Evolutionary conservation across 1,139 yeast species (phyloP).

Genomic region (Petasospora fabianii): DNA sequence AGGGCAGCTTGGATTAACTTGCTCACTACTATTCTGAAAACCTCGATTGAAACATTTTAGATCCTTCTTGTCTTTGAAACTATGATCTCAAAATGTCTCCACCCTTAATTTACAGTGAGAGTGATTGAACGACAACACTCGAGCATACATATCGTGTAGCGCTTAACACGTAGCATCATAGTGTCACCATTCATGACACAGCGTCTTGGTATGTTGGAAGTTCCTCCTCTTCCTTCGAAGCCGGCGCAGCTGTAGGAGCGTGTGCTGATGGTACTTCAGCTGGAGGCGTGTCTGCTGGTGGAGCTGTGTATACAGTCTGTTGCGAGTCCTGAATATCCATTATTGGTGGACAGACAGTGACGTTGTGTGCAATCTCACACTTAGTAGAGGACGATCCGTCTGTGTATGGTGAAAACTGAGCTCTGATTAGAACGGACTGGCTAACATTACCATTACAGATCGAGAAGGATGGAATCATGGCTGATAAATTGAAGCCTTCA

Average conservation of each 20-base stretch:
- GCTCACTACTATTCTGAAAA: no score
- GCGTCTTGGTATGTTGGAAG: slow-evolving; percentile 9
- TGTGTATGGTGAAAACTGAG: neutral
- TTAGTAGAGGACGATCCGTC: neutral
- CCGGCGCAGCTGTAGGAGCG: neutral
- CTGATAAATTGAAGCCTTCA: neutral
- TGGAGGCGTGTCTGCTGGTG: neutral
- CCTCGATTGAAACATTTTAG: no score
- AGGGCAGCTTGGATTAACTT: no score
- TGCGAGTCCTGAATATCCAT: neutral
- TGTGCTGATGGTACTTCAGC: neutral
- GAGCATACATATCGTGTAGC: no score
- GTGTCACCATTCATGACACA: no score
- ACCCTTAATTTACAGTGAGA: no score
- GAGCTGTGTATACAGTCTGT: neutral
- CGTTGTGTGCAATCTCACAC: neutral
- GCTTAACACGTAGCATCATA: no score
- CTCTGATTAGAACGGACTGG: neutral
- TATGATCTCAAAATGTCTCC: no score
- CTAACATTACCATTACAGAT: slow-evolving; percentile 5
- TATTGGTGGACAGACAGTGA: slow-evolving; percentile 1
- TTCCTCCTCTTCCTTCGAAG: neutral
- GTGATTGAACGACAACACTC: no score
- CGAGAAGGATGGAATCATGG: slow-evolving; percentile 6
- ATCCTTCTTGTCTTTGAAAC: no score